Evolutionary conservation across 352 stramenopile genomes (phyloP).

Genomic region (Pythium graminicola): DNA sequence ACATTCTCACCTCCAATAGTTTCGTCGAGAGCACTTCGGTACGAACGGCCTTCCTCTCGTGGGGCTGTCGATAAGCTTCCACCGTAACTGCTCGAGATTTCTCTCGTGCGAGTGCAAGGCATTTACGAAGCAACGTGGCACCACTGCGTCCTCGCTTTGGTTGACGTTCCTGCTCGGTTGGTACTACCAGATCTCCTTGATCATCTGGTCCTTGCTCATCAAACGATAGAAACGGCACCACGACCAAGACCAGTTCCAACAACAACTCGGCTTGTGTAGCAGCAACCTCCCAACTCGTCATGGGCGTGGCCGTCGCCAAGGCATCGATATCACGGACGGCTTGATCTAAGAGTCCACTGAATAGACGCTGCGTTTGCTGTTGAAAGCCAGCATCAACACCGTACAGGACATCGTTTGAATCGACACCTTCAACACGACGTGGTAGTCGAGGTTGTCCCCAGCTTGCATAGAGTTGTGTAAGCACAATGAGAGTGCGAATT

Average conservation of each 20-base stretch:
- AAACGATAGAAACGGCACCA: slow-evolving; percentile 16
- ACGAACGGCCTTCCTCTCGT: background rate
- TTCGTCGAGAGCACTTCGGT: background rate
- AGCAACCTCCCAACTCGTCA: background rate
- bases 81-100: background rate
- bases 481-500: slow-evolving; percentile 35
- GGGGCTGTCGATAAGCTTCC: background rate
- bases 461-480: slow-evolving; percentile 50
- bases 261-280: slow-evolving; percentile 16
- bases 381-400: slow-evolving; percentile 50
- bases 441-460: slow-evolving; percentile 51
- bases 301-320: background rate
- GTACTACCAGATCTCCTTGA: too few species aligned
- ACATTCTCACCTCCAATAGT: background rate
- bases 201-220: too few species aligned
- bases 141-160: slow-evolving; percentile 5
- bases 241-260: slow-evolving; percentile 4
- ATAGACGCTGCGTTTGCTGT: slow-evolving; percentile 37
- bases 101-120: slow-evolving; percentile 3
- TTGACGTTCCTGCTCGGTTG: too few species aligned
- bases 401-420: slow-evolving; percentile 86
- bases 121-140: slow-evolving; percentile 19
- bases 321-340: slow-evolving; percentile 41
- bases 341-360: slow-evolving; percentile 48
- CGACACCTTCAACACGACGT: slow-evolving; percentile 36